Evolutionary conservation across 129 eudicot genomes (phyloP), one percentile per base, ranked within the genome.

Genomic region (Pittosporum tobira): DNA sequence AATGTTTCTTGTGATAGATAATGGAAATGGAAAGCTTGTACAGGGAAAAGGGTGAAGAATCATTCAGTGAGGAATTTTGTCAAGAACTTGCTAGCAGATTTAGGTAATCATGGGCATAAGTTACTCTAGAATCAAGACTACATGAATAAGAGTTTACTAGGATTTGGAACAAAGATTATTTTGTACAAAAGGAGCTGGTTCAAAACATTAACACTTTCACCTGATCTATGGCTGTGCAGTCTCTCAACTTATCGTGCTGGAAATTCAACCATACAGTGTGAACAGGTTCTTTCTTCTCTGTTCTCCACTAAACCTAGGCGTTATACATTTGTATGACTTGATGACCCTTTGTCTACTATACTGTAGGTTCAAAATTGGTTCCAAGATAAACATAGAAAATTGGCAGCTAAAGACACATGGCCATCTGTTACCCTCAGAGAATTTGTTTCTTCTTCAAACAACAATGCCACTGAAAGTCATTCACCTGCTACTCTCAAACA

Each of bases 21-120:
- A 38, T 82, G 46, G 75, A 81, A 75, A 71, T 89, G 95, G 85
- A 82, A 72, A 50, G 56, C 29, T 23, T 68, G 47, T 82, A 62
- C 49, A 79, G 72, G 69, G 76, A 73, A 75, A 57, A 37, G 45
- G 71, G 76, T 61, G 73, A 75, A 43, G 71, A 77, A 46, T 13
- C 70, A 19, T 59, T 70, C 16, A 67, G 48, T 61, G 66, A 73
- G 70, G 74, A 79, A 68, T 72, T 71, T 25, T 89, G 80, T 63
- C 72, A 79, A 71, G 85, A 89, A 53, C 81, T 89, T 42, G 84
- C 95, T 19, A 44, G 73, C 61, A 82, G 78, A 19, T 89, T 89
- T 61, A 81, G 77, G 96, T 88, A 75, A 48, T 20, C 42, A 52
- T 37, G 11, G 15, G 26, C 12, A 28, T 40, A 25, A 43, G 6